Base-by-base conservation (phyloP, 441 rosid genomes). In the Eutrema salsugineum region DNA sequence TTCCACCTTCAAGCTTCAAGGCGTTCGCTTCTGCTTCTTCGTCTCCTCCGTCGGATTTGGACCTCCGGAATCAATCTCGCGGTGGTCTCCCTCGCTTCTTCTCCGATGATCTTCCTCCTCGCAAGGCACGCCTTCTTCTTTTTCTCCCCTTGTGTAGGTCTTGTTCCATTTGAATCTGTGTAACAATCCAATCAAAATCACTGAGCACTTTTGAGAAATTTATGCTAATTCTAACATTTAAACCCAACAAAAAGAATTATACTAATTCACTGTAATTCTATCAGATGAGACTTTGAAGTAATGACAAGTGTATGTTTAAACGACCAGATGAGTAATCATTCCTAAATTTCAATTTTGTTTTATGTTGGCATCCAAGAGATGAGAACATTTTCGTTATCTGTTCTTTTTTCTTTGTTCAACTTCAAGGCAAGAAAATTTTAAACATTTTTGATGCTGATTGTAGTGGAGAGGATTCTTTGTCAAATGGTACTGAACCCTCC, bases 71-170 rank as follows among this genome's bases (percentile, higher is more conserved):
- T 80, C 91, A 89, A 70, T 85, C 88, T 70, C 93, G 89, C 54
- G 95, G 89, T 12, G 87, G 86, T 36, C 84, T 84, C n/a, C 92
- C 91, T 68, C 92, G 92, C 50, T 89, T 89, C 86, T 89, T 84
- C 78, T 89, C 89, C 14, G 78, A 78, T 36, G 71, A 73, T 24
- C 89, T 89, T 59, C 96, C 96, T 27, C 33, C 88, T 38, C 77
- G 76, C 17, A 75, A 89, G 88, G 91, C 66, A 83, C 32, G 16
- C 40, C 32, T 47, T 28, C n/a, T n/a, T n/a, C 44, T 19, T 62
- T 36, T 58, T 36, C 27, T 49, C 35, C 72, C 20, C 49, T n/a
- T n/a, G n/a, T 11, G 1, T 38, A n/a, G n/a, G n/a, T n/a, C n/a
- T n/a, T n/a, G n/a, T n/a, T n/a, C n/a, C n/a, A n/a, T n/a, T n/a